These are phyloP conservation scores for Ajuga chamaepitys DNA, from an alignment of 257 asterid species.

Conservation along the genomic window DNA sequence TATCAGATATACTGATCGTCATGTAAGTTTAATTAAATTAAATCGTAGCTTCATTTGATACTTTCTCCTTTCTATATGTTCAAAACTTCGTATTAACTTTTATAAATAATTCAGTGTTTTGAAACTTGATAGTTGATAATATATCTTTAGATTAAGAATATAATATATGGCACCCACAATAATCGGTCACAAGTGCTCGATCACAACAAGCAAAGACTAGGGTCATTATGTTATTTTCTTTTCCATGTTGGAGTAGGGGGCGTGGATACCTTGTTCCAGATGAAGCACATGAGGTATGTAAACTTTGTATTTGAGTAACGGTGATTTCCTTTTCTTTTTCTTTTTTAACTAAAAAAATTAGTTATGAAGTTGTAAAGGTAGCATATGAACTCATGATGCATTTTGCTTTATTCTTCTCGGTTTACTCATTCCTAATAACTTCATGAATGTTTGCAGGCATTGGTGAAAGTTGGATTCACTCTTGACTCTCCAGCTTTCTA, in stretches of 20 bases:
- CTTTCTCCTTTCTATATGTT: background rate
- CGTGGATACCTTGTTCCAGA: constrained; percentile 72
- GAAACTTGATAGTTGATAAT: background rate
- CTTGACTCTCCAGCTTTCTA: constrained; percentile 82
- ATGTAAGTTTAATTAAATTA: background rate
- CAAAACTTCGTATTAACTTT: background rate
- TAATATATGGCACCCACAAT: background rate
- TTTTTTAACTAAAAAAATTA: background rate
- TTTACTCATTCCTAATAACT: constrained; percentile 1
- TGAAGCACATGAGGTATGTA: constrained; percentile 61
- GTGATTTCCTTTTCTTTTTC: background rate
- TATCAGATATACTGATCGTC: background rate
- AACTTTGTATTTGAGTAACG: background rate
- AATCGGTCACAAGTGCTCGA: too few relatives aligned
- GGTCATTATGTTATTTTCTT: constrained; percentile 12
- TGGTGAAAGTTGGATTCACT: constrained; percentile 61
- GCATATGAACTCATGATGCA: background rate
- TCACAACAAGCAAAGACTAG: background rate
- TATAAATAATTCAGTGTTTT: background rate
- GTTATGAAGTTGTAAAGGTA: background rate
- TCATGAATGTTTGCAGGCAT: constrained; percentile 38
- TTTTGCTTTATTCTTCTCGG: background rate
- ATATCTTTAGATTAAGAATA: background rate
- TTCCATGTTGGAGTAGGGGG: constrained; percentile 48
- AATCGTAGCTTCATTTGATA: background rate